Evolutionary conservation across 805 yeast species (phyloP).

Genomic region (Jamesozyma spencerorum): DNA sequence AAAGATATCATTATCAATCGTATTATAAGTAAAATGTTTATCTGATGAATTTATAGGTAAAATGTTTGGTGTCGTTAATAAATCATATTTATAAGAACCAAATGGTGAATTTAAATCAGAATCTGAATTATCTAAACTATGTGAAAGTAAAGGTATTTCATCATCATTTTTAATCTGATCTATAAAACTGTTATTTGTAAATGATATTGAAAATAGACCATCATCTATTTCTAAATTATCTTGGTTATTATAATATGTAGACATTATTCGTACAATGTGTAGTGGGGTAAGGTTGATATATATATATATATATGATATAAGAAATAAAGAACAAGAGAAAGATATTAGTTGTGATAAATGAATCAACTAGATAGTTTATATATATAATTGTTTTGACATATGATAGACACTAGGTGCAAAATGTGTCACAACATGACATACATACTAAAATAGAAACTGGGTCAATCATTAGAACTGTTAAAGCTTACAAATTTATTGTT

Average conservation of each 20-base stretch:
- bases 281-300: neutral
- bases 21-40: neutral
- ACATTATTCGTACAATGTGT: neutral
- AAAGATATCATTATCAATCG: neutral
- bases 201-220: constrained; percentile 9
- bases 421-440: no score
- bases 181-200: constrained; percentile 1
- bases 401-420: no score
- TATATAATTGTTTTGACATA: no score
- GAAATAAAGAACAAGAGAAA: neutral
- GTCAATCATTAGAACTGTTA: neutral
- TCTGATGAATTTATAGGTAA: neutral
- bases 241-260: neutral
- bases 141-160: constrained; percentile 6
- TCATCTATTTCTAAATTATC: constrained; percentile 6
- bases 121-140: constrained; percentile 3
- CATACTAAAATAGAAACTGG: no score
- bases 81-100: constrained; percentile 5
- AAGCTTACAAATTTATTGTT: neutral
- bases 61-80: constrained; percentile 4
- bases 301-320: no score
- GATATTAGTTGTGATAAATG: no score
- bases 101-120: constrained; percentile 1
- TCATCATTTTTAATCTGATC: neutral
- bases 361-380: no score